phyloP scores from a whole-genome alignment of 202 grass and related monocot genomes.

The Miscanthus sacchariflorus region DNA sequence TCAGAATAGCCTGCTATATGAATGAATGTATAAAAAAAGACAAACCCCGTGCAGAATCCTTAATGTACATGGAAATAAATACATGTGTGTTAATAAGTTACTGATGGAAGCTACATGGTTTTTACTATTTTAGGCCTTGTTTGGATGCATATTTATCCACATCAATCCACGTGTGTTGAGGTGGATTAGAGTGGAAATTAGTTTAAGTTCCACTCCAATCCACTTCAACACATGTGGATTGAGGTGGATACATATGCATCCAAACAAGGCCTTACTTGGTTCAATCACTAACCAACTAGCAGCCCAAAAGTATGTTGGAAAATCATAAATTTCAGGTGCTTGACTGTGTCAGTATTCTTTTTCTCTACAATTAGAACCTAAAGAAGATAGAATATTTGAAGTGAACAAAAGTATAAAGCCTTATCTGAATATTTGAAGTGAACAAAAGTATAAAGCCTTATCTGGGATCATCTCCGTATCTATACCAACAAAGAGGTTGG shows the following conservation, averaged over 20 bases:
- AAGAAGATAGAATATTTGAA: conserved; percentile 10
- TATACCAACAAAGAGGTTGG: conserved; percentile 15
- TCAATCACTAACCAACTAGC: not conserved
- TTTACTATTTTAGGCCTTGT: not conserved
- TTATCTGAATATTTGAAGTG: not conserved
- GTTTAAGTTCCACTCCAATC: too few relatives aligned
- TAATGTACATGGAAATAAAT: conserved; percentile 33
- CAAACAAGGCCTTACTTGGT: not conserved
- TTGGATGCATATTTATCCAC: too few relatives aligned
- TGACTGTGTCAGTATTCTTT: conserved; percentile 5
- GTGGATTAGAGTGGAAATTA: too few relatives aligned
- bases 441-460: conserved; percentile 16
- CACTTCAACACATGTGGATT: too few relatives aligned
- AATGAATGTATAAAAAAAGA: conserved; percentile 1
- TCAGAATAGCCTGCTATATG: not conserved
- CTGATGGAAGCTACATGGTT: conserved; percentile 21
- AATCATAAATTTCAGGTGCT: conserved; percentile 14
- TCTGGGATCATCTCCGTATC: conserved; percentile 32
- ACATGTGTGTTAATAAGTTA: conserved; percentile 37
- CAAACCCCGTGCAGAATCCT: not conserved
- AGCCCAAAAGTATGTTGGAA: conserved; percentile 8
- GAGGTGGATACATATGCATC: too few relatives aligned
- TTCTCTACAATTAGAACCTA: conserved; percentile 29
- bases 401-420: conserved; percentile 1
- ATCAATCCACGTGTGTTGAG: too few relatives aligned